Percentiles rank a stretch among this genome's conserved stretches.
Evolutionary conservation across 176 grass and related monocot species (phyloP).

Genomic region (Carex myosuroides): DNA sequence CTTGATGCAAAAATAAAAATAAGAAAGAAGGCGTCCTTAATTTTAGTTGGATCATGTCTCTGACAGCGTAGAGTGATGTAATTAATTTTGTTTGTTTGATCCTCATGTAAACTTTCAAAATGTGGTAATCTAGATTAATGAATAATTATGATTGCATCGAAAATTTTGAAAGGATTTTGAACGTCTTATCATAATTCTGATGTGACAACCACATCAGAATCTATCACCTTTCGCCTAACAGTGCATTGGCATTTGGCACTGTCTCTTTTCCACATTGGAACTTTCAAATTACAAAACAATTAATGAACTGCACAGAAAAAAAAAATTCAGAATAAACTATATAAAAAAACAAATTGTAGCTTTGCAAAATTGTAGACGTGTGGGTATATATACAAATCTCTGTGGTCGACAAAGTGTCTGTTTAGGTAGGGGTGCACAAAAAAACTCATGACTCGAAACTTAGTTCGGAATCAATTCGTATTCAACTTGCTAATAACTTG

Average conservation of each 20-base stretch:
- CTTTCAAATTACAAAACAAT: not conserved
- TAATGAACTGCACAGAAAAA: not conserved
- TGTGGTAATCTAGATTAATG: not conserved
- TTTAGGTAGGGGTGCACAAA: too few species aligned
- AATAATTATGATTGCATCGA: not conserved
- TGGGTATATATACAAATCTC: not conserved
- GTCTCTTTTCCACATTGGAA: not conserved
- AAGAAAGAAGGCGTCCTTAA: not conserved
- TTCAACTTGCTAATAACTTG: too few species aligned
- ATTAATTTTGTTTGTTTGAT: not conserved
- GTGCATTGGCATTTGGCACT: not conserved
- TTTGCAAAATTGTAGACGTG: not conserved
- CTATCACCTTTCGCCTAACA: not conserved
- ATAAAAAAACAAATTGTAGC: not conserved
- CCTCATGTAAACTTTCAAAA: not conserved
- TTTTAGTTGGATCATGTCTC: not conserved
- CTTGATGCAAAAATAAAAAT: not conserved
- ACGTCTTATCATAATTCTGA: not conserved
- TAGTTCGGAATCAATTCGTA: too few species aligned
- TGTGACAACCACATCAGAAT: not conserved
- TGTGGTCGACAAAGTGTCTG: not conserved
- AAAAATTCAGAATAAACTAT: not conserved
- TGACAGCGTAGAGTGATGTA: not conserved
- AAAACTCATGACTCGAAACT: too few species aligned
- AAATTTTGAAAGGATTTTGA: not conserved